A percentile compares a stretch with the other conserved stretches of the same genome.
phyloP scores from a whole-genome alignment of 176 grass and related monocot genomes.

The Oropetium thomaeum region DNA sequence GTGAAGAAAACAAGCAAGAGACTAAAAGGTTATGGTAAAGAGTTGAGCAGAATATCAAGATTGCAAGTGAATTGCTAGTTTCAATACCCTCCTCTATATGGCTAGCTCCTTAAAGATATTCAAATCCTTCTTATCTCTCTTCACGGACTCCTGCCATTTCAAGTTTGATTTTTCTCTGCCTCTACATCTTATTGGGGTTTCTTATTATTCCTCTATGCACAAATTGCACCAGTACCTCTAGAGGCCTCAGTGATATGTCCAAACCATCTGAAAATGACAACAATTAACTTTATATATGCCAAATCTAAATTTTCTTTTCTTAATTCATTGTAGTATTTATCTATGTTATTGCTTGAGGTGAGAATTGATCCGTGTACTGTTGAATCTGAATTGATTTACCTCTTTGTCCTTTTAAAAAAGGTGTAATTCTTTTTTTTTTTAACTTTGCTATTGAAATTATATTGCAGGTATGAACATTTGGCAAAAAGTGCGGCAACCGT shows the following conservation, averaged over 20 bases:
- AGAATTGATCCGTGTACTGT: background rate
- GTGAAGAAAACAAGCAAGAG: no score
- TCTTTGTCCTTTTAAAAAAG: background rate
- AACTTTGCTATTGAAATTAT: constrained; percentile 30
- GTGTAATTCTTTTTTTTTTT: constrained; percentile 7
- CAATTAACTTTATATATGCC: constrained; percentile 17
- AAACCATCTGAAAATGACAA: background rate
- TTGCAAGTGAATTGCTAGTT: no score
- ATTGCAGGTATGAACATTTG: constrained; percentile 89
- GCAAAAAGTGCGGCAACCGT: constrained; percentile 83
- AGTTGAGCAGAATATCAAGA: no score
- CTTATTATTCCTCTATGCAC: no score
- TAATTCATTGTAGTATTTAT: constrained; percentile 2
- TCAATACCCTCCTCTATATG: no score
- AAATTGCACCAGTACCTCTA: no score
- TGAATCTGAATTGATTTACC: background rate
- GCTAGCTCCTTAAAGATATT: no score
- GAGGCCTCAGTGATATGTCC: background rate
- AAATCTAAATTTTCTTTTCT: background rate
- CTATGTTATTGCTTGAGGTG: constrained; percentile 4
- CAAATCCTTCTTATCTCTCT: no score
- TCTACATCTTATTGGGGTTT: no score
- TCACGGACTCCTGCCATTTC: no score
- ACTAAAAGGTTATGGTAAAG: no score
- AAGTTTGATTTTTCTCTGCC: no score